These are phyloP conservation scores for Candida ortonii DNA, from an alignment of 805 yeast genomes.

Conservation along the genomic window DNA sequence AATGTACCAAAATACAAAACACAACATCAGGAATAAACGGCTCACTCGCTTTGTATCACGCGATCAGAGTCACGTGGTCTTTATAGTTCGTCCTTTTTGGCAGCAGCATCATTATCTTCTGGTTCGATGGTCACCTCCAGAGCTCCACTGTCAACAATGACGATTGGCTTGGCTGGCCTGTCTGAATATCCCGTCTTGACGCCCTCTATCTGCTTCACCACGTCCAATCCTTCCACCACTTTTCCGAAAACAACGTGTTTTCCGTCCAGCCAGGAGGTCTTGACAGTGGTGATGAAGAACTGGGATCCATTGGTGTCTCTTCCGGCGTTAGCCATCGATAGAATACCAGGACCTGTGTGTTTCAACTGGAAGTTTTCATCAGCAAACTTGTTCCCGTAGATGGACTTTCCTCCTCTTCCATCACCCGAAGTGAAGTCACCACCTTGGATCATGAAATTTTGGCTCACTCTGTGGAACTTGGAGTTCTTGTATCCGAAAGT, in stretches of 20 bases:
- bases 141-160: conserved; percentile 71
- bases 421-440: conserved; percentile 72
- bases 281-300: conserved; percentile 90
- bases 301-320: conserved; percentile 86
- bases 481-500: conserved; percentile 59
- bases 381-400: conserved; percentile 62
- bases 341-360: conserved; percentile 65
- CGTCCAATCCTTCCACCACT: conserved; percentile 84
- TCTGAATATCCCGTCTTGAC: conserved; percentile 70
- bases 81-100: conserved; percentile 26
- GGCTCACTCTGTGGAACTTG: conserved; percentile 70
- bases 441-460: conserved; percentile 75
- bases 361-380: conserved; percentile 68
- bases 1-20: no score
- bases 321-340: conserved; percentile 83
- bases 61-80: not conserved
- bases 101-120: conserved; percentile 21
- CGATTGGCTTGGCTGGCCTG: conserved; percentile 64
- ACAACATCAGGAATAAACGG: no score
- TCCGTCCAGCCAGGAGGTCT: conserved; percentile 89
- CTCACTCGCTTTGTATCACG: no score
- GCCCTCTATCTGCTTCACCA: conserved; percentile 69
- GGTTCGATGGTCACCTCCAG: conserved; percentile 33
- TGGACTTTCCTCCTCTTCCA: conserved; percentile 75
- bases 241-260: conserved; percentile 96